Percentiles rank a stretch among this genome's conserved stretches.
phyloP scores from a whole-genome alignment of 1,139 yeast species.

The Diutina ranongensis region DNA sequence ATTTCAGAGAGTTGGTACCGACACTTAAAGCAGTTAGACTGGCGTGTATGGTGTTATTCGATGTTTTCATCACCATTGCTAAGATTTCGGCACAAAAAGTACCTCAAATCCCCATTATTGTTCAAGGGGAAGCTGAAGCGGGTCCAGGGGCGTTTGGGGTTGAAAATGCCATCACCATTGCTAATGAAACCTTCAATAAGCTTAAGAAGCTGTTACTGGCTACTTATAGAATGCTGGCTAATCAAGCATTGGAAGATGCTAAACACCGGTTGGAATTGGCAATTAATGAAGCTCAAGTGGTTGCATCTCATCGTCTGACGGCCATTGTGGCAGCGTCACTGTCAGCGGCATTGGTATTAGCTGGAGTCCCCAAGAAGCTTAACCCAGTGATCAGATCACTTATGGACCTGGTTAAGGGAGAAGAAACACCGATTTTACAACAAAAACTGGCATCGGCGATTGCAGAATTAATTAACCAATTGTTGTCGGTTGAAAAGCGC shows the following conservation, averaged over 20 bases:
- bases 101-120: constrained; percentile 79
- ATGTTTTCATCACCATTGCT: constrained; percentile 66
- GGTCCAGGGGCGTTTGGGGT: constrained; percentile 89
- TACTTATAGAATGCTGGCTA: constrained; percentile 57
- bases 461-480: constrained; percentile 46
- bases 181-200: constrained; percentile 55
- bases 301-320: constrained; percentile 41
- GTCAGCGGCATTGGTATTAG: constrained; percentile 52
- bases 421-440: constrained; percentile 58
- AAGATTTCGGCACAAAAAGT: constrained; percentile 64
- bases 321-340: constrained; percentile 69
- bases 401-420: constrained; percentile 87
- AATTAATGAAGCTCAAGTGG: constrained; percentile 55
- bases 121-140: constrained; percentile 89
- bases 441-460: constrained; percentile 60
- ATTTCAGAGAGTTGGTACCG: constrained; percentile 79
- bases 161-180: constrained; percentile 62
- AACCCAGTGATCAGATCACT: constrained; percentile 82
- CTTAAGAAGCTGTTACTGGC: constrained; percentile 57
- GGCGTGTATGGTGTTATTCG: constrained; percentile 74
- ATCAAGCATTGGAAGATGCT: constrained; percentile 72
- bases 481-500: constrained; percentile 44
- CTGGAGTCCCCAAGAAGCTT: constrained; percentile 70
- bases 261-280: constrained; percentile 56
- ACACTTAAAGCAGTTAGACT: constrained; percentile 76